Evolutionary conservation across 2,329 filamentous ascomycete genomes (phyloP).

Genomic region (Fusarium virguliforme): DNA sequence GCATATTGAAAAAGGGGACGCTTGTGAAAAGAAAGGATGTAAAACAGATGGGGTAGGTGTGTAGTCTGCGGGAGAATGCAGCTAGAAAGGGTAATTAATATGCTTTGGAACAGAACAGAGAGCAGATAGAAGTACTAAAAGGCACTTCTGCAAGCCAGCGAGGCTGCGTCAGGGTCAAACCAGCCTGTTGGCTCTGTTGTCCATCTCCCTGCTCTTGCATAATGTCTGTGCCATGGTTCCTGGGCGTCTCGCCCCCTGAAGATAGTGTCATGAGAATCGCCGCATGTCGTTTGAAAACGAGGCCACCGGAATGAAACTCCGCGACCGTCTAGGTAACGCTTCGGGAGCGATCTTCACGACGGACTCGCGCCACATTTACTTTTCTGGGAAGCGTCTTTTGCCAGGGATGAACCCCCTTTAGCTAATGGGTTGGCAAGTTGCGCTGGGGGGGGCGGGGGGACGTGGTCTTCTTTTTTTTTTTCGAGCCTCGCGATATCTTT

Average conservation of each 20-base stretch:
- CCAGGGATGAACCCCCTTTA: constrained; percentile 1
- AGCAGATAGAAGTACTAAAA: constrained; percentile 8
- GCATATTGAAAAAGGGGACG: constrained; percentile 8
- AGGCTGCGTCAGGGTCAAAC: background rate
- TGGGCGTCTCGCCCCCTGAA: background rate
- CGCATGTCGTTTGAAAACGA: constrained; percentile 1
- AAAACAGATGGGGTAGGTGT: background rate
- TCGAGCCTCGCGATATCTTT: background rate
- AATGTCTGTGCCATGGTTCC: background rate
- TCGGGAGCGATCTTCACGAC: background rate
- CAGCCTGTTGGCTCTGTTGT: background rate
- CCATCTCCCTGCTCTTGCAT: constrained; percentile 6
- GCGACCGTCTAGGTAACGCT: constrained; percentile 3
- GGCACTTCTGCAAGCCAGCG: background rate
- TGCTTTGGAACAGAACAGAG: background rate
- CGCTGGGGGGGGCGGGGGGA: background rate
- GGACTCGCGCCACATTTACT: constrained; percentile 2
- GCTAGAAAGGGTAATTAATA: background rate
- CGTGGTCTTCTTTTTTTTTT: background rate
- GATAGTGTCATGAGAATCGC: constrained; percentile 2
- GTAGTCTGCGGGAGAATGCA: background rate
- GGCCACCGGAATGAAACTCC: background rate
- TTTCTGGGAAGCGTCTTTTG: background rate
- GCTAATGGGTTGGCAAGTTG: background rate
- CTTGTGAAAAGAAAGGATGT: background rate